Evolutionary conservation across 139 green algal genomes (phyloP).

Genomic region (Ettlia oleoabundans): DNA sequence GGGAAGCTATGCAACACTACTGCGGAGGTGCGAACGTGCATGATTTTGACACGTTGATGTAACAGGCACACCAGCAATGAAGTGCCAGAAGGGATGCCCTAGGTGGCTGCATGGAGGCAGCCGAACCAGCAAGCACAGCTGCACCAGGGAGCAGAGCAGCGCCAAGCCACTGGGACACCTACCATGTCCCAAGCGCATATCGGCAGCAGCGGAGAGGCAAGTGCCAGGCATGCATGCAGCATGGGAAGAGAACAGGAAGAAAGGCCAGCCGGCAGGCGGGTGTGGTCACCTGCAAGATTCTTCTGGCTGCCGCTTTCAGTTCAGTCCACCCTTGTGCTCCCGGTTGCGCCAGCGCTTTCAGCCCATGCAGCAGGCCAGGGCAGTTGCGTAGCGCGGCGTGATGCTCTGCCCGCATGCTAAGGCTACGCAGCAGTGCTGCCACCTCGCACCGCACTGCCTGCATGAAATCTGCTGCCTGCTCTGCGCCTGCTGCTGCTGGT

Average conservation of each 20-base stretch:
- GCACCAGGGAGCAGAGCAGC: too few relatives aligned
- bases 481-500: background rate
- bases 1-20: too few relatives aligned
- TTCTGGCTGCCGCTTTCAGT: constrained; percentile 16
- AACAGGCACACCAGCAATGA: too few relatives aligned
- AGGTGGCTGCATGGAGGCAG: too few relatives aligned
- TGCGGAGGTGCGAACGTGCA: too few relatives aligned
- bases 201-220: too few relatives aligned
- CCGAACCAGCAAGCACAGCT: too few relatives aligned
- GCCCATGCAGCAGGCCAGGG: constrained; percentile 1
- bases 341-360: constrained; percentile 4
- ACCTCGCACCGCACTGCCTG: constrained; percentile 17
- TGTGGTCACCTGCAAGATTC: constrained; percentile 12
- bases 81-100: too few relatives aligned
- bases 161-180: too few relatives aligned
- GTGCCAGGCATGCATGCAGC: too few relatives aligned
- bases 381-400: constrained; percentile 25
- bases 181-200: too few relatives aligned
- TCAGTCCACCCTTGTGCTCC: constrained; percentile 10
- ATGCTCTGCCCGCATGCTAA: constrained; percentile 19
- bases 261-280: background rate
- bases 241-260: background rate
- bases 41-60: too few relatives aligned
- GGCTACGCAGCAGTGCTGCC: constrained; percentile 8
- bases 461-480: background rate